Percentiles rank a stretch among this genome's conserved stretches.
These are phyloP conservation scores for Yamadazyma paraphyllophila DNA, from an alignment of 805 yeast genomes.

Conservation along the genomic window DNA sequence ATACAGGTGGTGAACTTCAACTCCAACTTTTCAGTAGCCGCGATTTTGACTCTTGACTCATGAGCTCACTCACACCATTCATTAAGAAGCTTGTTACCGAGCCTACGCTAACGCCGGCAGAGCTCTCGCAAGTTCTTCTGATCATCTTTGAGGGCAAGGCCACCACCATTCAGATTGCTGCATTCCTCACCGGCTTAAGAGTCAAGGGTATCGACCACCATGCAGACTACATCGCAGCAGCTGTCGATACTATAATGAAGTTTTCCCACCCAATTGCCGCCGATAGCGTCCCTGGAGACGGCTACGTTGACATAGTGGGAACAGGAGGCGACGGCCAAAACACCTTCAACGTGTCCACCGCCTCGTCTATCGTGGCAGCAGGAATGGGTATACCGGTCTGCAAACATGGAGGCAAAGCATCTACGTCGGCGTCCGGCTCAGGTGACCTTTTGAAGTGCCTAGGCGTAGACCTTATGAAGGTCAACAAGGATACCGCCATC, in stretches of 20 bases:
- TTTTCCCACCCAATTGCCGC: constrained; percentile 57
- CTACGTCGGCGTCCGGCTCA: constrained; percentile 90
- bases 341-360: constrained; percentile 94
- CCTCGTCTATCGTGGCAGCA: constrained; percentile 90
- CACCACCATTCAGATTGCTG: constrained; percentile 66
- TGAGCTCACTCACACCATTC: constrained; percentile 44
- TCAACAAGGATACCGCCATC: constrained; percentile 62
- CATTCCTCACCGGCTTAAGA: constrained; percentile 78
- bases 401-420: constrained; percentile 97
- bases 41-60: not conserved
- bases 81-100: constrained; percentile 60
- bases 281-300: constrained; percentile 42
- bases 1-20: no score
- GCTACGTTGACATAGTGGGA: constrained; percentile 88
- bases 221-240: constrained; percentile 80
- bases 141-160: constrained; percentile 60
- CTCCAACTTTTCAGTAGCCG: no score
- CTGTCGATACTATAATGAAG: constrained; percentile 71
- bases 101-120: constrained; percentile 62
- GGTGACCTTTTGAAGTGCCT: constrained; percentile 80
- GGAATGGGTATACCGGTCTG: constrained; percentile 82
- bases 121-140: constrained; percentile 61
- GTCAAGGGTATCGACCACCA: constrained; percentile 74
- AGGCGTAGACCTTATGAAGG: constrained; percentile 79
- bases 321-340: constrained; percentile 99